phyloP scores from a whole-genome alignment of 2,329 filamentous ascomycete species.

The Akanthomyces muscarius region DNA sequence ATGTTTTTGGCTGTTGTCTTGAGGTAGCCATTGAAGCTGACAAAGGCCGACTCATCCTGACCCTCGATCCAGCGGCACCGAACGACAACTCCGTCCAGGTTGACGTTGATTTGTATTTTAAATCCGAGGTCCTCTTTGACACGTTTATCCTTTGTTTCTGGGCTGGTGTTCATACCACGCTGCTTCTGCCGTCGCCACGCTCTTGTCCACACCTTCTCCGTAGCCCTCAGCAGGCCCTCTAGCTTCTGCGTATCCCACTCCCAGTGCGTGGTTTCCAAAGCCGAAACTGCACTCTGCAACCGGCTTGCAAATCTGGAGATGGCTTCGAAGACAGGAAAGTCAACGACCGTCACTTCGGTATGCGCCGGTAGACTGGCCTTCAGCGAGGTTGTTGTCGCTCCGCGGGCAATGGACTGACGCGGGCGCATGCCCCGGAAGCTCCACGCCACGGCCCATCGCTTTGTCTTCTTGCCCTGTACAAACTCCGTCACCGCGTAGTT shows the following conservation, averaged over 20 bases:
- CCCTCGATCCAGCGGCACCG: slow-evolving; percentile 66
- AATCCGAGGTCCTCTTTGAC: slow-evolving; percentile 42
- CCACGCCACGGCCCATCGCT: slow-evolving; percentile 86
- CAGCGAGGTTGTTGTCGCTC: slow-evolving; percentile 36
- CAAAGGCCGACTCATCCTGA: slow-evolving; percentile 67
- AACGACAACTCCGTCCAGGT: slow-evolving; percentile 41
- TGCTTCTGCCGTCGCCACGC: slow-evolving; percentile 62
- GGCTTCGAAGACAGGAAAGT: slow-evolving; percentile 42
- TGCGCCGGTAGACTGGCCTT: slow-evolving; percentile 42
- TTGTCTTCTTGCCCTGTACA: slow-evolving; percentile 71
- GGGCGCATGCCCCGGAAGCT: slow-evolving; percentile 70
- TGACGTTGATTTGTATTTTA: slow-evolving; percentile 48
- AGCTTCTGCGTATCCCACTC: slow-evolving; percentile 52
- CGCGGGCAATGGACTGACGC: slow-evolving; percentile 41
- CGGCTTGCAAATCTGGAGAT: slow-evolving; percentile 33
- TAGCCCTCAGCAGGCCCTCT: slow-evolving; percentile 58
- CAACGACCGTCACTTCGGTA: slow-evolving; percentile 39
- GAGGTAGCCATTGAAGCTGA: slow-evolving; percentile 82
- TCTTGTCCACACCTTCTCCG: slow-evolving; percentile 75
- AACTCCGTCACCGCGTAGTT: slow-evolving; percentile 85
- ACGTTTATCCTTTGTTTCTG: slow-evolving; percentile 29
- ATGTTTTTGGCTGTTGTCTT: slow-evolving; percentile 38
- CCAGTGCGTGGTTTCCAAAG: slow-evolving; percentile 60
- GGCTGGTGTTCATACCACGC: slow-evolving; percentile 44
- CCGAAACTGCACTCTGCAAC: slow-evolving; percentile 44